Percentiles rank a stretch among this genome's conserved stretches.
Evolutionary conservation across 2,329 filamentous ascomycete species (phyloP).

Genomic region (Fusarium kyushuense): DNA sequence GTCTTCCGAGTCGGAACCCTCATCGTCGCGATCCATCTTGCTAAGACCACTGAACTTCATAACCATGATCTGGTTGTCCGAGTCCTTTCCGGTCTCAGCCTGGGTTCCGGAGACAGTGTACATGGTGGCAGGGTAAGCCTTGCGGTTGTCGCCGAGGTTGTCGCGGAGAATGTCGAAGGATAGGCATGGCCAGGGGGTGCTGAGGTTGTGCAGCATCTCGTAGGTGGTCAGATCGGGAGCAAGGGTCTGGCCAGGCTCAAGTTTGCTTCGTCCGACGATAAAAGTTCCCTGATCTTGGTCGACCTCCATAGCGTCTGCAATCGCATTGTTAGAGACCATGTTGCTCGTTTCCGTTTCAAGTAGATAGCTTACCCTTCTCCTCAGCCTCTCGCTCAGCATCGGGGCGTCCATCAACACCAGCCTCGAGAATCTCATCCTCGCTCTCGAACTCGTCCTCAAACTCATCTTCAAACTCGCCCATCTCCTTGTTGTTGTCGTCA

Average conservation of each 20-base stretch:
- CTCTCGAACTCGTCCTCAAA: conserved; percentile 93
- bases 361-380: conserved; percentile 67
- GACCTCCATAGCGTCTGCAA: conserved; percentile 83
- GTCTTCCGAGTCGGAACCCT: conserved; percentile 77
- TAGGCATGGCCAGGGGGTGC: conserved; percentile 95
- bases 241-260: conserved; percentile 90
- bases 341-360: neutral
- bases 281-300: conserved; percentile 95
- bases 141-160: conserved; percentile 86
- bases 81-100: conserved; percentile 78
- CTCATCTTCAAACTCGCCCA: conserved; percentile 93
- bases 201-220: conserved; percentile 95
- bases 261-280: conserved; percentile 92
- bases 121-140: conserved; percentile 93
- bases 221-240: conserved; percentile 94
- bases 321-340: neutral
- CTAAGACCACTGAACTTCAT: conserved; percentile 95
- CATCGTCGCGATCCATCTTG: conserved; percentile 80
- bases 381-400: conserved; percentile 94
- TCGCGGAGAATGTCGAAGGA: conserved; percentile 95
- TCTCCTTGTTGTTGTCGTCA: conserved; percentile 68
- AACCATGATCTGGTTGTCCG: conserved; percentile 94
- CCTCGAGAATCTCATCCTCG: conserved; percentile 91
- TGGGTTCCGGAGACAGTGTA: conserved; percentile 97
- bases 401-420: conserved; percentile 90